Evolutionary conservation across 352 stramenopile species (phyloP).

Genomic region (Globisporangium alternatum): DNA sequence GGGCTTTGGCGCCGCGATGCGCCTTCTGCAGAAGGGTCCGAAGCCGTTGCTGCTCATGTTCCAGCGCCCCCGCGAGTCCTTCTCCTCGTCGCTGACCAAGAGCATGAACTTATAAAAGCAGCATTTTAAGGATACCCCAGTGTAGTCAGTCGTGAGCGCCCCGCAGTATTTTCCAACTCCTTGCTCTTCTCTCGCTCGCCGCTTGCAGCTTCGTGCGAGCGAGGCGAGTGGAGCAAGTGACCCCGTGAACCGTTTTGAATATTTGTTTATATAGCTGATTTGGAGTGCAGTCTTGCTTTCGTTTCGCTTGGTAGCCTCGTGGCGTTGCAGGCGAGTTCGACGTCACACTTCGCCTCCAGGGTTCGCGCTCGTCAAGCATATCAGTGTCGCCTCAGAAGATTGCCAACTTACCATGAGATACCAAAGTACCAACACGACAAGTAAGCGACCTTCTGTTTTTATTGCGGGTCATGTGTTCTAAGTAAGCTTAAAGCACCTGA

Average conservation of each 20-base stretch:
- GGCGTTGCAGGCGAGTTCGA: background rate
- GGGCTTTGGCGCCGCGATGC: constrained; percentile 84
- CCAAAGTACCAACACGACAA: too few species aligned
- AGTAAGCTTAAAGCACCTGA: too few species aligned
- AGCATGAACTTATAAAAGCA: constrained; percentile 25
- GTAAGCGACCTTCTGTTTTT: too few species aligned
- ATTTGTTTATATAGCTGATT: constrained; percentile 41
- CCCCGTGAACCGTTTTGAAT: constrained; percentile 42
- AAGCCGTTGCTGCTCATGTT: constrained; percentile 89
- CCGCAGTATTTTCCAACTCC: constrained; percentile 6
- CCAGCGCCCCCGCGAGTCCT: constrained; percentile 54
- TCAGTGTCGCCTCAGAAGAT: too few species aligned
- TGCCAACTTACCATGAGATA: too few species aligned
- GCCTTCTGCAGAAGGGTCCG: constrained; percentile 79
- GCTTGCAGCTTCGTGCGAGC: background rate
- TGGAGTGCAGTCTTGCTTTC: background rate
- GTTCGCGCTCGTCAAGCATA: background rate
- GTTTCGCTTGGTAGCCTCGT: background rate
- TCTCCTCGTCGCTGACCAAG: constrained; percentile 24
- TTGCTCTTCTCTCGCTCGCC: background rate
- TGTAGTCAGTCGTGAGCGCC: background rate
- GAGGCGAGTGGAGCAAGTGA: background rate
- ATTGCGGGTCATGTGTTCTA: too few species aligned
- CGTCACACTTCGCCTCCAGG: background rate
- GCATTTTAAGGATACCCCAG: background rate